Evolutionary conservation across 495 filamentous ascomycete species (phyloP), one percentile per base, ranked within the genome.

Genomic region (Cladorrhinum samala): DNA sequence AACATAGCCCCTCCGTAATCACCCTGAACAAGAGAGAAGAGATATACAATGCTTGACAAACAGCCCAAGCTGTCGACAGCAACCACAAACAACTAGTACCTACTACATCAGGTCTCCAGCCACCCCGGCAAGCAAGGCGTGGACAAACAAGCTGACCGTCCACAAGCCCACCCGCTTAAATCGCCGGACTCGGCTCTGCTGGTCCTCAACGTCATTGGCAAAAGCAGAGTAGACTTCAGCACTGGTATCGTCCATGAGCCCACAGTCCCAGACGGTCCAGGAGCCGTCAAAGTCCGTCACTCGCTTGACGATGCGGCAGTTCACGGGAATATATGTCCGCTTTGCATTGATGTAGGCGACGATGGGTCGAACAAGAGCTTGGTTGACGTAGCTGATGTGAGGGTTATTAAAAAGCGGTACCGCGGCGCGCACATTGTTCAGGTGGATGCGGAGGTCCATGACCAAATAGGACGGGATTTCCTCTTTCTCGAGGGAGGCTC

Each of bases 261-360:
- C 89, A 64, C 87, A 91, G 63, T 98, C 93, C 68, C 84, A 96
- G 42, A 95, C 82, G 14, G 89, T 95, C 93, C 93, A 98, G 56
- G 86, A 87, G 16, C 93, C 93, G 66, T 98, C 90, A 61, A 97
- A 98, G 67, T 98, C 93, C 50, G 78, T 75, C 9, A 80, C 77
- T 2, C 79, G 81, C 71, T 98, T 98, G 55, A 95, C 87, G 49
- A 98, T 87, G 48, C 92, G 87, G 71, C 93, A 97, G 53, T 86
- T 87, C 62, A 98, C 85, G 9, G 93, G 94, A 44, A 98, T 97
- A 64, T 95, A 96, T 0, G 90, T 91, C 61, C 83, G 84, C 64
- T 86, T 83, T 25, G 88, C 88, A 68, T 98, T 98, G 70, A 98
- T 96, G 63, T 96, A 98, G 1, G 93, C 94, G n/a, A 98, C 93